Base-by-base conservation (phyloP, 2,329 filamentous ascomycete genomes). In the Sporothrix brunneoviolacea region DNA sequence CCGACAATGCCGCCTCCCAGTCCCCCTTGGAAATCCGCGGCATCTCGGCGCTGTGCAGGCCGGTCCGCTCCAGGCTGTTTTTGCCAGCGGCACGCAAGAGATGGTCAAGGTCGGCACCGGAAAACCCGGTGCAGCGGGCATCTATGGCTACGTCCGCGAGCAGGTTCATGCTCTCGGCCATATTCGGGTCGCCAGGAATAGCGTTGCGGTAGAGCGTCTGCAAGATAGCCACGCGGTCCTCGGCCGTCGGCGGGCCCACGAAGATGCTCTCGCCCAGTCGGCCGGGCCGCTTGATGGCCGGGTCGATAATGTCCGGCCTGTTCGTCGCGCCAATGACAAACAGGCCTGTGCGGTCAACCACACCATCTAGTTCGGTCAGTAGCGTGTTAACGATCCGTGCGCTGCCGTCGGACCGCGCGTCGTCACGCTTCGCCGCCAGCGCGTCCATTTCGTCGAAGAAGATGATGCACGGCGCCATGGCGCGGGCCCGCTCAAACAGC, bases 371-470 rank as follows among this genome's bases (percentile, higher is more conserved):
- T 65, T 98, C 93, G 0, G 93, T 94, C 28, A 98, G 83, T 0
- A 98, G 77, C 1, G 91, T 94, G 65, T 97, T 97, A 58, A 98
- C 93, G 3, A 98, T 88, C 30, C 93, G 82, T 1, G 88, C 83
- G 41, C 86, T 88, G 6, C 89, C 86, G 64, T 97, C 91, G 2
- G 84, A 79, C 8, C 64, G 58, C 1, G 77, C 76, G 48, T 86
- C 86, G 62, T 91, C 89, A 49, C 93, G 83, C 46, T 83, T 83
- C 0, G 91, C 91, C 0, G 93, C 91, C 3, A 98, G 74, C 1
- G 93, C 91, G 67, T 60, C 93, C 47, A 98, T 79, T 69, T 98
- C 93, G 65, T 98, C 93, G 64, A 98, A 97, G 77, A 98, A 97
- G 52, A 98, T 84, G 49, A 98, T 89, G 63, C 91, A 97, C 1